Base-by-base conservation (phyloP, 164 flowering plant species). In the Liquidambar formosana region DNA sequence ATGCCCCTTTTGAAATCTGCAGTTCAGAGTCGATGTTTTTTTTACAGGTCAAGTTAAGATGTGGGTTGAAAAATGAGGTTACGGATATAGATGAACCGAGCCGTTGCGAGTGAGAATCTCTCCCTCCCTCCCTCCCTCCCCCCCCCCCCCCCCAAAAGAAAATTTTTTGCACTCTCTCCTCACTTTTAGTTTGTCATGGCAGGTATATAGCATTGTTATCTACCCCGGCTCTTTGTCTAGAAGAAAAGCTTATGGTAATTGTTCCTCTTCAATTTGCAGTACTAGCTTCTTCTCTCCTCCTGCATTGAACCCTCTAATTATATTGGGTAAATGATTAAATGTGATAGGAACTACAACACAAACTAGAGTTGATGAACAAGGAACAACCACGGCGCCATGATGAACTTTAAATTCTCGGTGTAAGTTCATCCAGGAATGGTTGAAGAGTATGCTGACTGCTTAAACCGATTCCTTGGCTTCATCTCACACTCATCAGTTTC, bases 71-170 rank as follows among this genome's bases (percentile, higher is more conserved):
- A 46, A 87, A 86, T 78, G 99, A 91, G 83, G 80, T 91, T 15
- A 52, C 90, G 33, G 96, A 91, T 80, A 90, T 95, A 43, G 97
- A 89, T 71, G 99, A 93, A 79, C 99, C 99, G 68, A 95, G 99
- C 76, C 96, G 99, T 47, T 95, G 99, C 96, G 99, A 95, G 99
- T 95, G 89, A 79, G 83, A 58, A 58, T 54, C 66, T 27, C 52
- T 70, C 43, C 26, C 60, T 57, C 48, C 44, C 33, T 48, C 44
- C 61, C 45, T 43, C 68, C 65, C 60, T 67, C 62, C 33, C 71
- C 74, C 21, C 59, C 33, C 22, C 33, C n/a, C 45, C 64, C 28
- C 25, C 61, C 22, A n/a, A n/a, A n/a, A n/a, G n/a, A n/a, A n/a
- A n/a, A n/a, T 8, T 15, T 18, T 12, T 16, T 21, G 33, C 10